A percentile compares a stretch with the other conserved stretches of the same genome.
phyloP scores from a whole-genome alignment of 2,329 filamentous ascomycete genomes.

The Penicillium olsonii region DNA sequence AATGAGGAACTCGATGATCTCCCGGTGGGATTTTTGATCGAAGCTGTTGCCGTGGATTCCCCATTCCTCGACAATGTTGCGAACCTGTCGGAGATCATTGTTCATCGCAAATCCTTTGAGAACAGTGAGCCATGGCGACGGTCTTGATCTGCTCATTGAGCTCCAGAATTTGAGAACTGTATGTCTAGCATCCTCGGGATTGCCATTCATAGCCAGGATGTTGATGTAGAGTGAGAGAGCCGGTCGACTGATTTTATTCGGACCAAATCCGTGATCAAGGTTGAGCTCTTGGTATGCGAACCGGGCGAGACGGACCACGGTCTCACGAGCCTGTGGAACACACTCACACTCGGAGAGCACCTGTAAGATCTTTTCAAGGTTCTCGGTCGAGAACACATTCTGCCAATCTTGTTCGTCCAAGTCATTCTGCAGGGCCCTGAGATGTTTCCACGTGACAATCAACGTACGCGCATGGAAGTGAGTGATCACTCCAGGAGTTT shows the following conservation, averaged over 20 bases:
- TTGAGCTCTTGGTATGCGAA: constrained; percentile 38
- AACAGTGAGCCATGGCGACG: constrained; percentile 51
- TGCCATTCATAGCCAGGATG: constrained; percentile 57
- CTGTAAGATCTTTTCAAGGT: constrained; percentile 43
- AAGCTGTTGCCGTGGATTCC: constrained; percentile 54
- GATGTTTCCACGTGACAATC: constrained; percentile 61
- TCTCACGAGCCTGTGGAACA: constrained; percentile 38
- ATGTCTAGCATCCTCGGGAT: constrained; percentile 55
- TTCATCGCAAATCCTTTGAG: constrained; percentile 61
- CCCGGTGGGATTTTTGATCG: constrained; percentile 42
- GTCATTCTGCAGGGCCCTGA: constrained; percentile 45
- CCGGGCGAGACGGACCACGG: constrained; percentile 43
- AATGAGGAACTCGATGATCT: constrained; percentile 66
- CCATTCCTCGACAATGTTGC: constrained; percentile 56
- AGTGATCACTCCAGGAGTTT: constrained; percentile 57
- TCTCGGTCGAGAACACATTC: constrained; percentile 41
- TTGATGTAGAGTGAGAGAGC: constrained; percentile 51
- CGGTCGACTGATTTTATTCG: constrained; percentile 35
- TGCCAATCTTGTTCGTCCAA: constrained; percentile 35
- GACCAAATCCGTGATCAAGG: constrained; percentile 45
- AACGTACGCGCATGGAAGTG: constrained; percentile 66
- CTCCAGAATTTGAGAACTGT: constrained; percentile 47
- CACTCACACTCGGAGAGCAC: constrained; percentile 39
- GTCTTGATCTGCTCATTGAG: constrained; percentile 30
- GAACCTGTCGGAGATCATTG: constrained; percentile 63